Percentiles rank a stretch among this genome's conserved stretches.
Conservation (phyloP, 352 stramenopile species). For the Phytopythium oedochilum region DNA sequence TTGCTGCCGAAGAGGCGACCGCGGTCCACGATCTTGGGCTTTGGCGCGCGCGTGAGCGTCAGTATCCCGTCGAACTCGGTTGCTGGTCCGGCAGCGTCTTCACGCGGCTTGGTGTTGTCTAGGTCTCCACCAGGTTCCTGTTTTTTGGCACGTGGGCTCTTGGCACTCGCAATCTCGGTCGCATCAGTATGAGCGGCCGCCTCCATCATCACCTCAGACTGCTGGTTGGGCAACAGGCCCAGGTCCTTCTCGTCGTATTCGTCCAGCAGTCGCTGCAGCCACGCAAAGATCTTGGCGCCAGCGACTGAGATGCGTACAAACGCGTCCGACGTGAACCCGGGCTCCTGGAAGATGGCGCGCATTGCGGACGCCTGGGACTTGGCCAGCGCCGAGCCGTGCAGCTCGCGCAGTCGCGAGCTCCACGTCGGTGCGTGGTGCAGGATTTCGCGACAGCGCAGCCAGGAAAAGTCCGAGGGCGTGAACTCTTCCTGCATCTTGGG, state of each 20-base stretch:
- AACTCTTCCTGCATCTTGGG: constrained; percentile 46
- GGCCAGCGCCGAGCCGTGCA: constrained; percentile 31
- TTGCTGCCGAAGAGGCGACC: constrained; percentile 35
- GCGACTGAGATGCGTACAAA: constrained; percentile 52
- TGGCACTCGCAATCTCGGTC: background rate
- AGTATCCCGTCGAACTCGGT: constrained; percentile 5
- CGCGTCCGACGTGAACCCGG: constrained; percentile 38
- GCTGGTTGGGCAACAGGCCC: constrained; percentile 24
- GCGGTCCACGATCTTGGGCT: constrained; percentile 42
- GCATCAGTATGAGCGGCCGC: constrained; percentile 1
- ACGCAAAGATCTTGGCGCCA: constrained; percentile 57
- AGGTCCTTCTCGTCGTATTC: constrained; percentile 54
- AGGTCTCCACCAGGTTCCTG: background rate
- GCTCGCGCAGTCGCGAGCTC: constrained; percentile 29
- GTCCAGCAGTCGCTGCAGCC: constrained; percentile 55
- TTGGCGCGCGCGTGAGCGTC: constrained; percentile 3
- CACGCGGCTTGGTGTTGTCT: constrained; percentile 1
- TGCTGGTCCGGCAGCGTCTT: constrained; percentile 3
- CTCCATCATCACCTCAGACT: constrained; percentile 5
- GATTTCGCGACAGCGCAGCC: constrained; percentile 50
- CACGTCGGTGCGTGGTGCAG: constrained; percentile 46
- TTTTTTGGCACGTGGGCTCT: constrained; percentile 1
- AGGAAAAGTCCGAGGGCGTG: constrained; percentile 55
- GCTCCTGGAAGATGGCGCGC: constrained; percentile 59
- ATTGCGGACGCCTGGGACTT: constrained; percentile 45